Evolutionary conservation across 805 yeast species (phyloP), one percentile per base, ranked within the genome.

Genomic region (Metschnikowia bowlesiae): DNA sequence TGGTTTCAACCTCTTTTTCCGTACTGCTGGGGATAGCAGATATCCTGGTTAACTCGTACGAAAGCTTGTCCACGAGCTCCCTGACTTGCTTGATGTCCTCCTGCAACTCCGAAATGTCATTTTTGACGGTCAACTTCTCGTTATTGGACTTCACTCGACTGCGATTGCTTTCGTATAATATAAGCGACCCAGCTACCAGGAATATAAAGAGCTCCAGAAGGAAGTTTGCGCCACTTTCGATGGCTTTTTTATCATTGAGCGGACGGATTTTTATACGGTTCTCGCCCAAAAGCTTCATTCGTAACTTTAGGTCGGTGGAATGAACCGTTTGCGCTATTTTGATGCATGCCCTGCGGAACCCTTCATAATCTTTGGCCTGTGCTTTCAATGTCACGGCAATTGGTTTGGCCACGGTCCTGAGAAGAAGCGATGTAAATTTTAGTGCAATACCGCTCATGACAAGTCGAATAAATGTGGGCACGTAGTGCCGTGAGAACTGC

Each of bases 221-320:
- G 62, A 88, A 81, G 50, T 78, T 85, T 40, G 96, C 94, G 1
- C 96, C 96, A 51, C 76, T 81, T 51, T 89, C 94, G 39, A 89
- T 79, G 35, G 96, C 96, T 60, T 82, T 84, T 10, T 82, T 80
- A 57, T 88, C 96, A 63, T 87, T 88, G 63, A 89, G 75, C 0
- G 96, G 96, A 44, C 95, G 76, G 8, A 88, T 78, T 58, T 78
- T 79, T 44, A 78, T 65, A 31, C 75, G 70, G 49, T 69, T 69
- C 49, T 77, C 80, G 16, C 87, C 86, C 53, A 82, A 62, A 39
- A 87, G 71, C 36, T 78, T 73, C 78, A 80, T 75, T 46, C 91
- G 76, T 51, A 89, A 67, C 32, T 68, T 69, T 45, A 82, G 73
- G 60, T 89, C 96, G 6, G 86, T 71, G 39, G 73, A 73, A 60